These are phyloP conservation scores for Boletus tomentosulus DNA, from an alignment of 768 basidiomycete species.

Conservation along the genomic window DNA sequence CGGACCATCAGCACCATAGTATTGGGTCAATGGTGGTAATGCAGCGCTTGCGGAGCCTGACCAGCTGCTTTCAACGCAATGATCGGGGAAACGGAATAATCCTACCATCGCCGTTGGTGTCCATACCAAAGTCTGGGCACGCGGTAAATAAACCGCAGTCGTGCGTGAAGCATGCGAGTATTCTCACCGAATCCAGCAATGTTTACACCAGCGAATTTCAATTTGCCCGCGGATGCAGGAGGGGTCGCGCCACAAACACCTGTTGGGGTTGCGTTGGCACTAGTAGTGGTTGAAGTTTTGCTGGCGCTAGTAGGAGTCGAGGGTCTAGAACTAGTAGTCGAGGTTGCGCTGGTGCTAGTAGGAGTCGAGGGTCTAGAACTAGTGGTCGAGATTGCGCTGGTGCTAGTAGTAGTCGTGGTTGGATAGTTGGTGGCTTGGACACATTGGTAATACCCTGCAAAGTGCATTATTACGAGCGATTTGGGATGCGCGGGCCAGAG, in stretches of 20 bases:
- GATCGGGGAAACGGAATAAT: slow-evolving; percentile 13
- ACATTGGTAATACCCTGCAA: background rate
- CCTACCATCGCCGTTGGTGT: slow-evolving; percentile 41
- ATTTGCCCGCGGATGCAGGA: background rate
- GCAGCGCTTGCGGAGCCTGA: background rate
- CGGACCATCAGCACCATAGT: slow-evolving; percentile 7
- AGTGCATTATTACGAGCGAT: background rate
- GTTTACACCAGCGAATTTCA: slow-evolving; percentile 45
- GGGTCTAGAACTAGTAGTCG: background rate
- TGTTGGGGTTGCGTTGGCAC: background rate
- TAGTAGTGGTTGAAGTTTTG: background rate
- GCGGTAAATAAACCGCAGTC: background rate
- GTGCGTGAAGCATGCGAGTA: background rate
- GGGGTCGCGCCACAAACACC: background rate
- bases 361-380: background rate
- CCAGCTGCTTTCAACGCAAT: background rate
- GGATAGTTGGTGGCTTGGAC: background rate
- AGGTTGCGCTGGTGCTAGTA: background rate
- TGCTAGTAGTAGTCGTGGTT: background rate
- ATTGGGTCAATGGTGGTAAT: background rate
- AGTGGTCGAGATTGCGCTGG: background rate
- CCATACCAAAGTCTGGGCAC: slow-evolving; percentile 44
- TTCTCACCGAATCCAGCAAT: slow-evolving; percentile 46
- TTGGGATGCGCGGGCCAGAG: background rate
- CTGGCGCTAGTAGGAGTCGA: background rate